phyloP scores from a whole-genome alignment of 208 protist genomes.

The Acanthamoeba triangularis region DNA sequence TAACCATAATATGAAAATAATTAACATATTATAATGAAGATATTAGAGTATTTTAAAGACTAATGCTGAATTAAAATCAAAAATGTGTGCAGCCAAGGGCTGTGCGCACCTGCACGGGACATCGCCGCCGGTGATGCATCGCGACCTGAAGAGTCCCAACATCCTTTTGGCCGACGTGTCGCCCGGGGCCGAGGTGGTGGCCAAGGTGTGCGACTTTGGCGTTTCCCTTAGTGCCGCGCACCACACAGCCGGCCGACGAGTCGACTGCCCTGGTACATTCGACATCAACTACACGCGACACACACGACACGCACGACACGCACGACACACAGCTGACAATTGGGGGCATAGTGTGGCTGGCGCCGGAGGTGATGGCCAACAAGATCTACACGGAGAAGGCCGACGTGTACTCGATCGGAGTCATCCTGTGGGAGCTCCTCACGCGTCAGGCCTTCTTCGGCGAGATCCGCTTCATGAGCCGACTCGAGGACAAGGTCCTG shows the following conservation, averaged over 20 bases:
- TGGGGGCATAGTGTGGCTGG: too few species aligned
- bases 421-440: slow-evolving; percentile 60
- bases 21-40: too few species aligned
- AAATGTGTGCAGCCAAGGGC: too few species aligned
- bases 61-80: too few species aligned
- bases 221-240: slow-evolving; percentile 31
- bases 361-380: background rate
- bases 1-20: too few species aligned
- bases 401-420: background rate
- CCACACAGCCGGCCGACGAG: background rate
- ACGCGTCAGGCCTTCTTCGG: background rate
- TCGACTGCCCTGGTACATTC: slow-evolving; percentile 58
- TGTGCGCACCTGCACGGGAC: slow-evolving; percentile 35
- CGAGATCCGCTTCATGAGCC: slow-evolving; percentile 61
- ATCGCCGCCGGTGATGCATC: slow-evolving; percentile 61
- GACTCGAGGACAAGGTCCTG: background rate
- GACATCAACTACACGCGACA: too few species aligned
- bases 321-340: too few species aligned
- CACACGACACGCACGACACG: too few species aligned
- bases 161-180: slow-evolving; percentile 42
- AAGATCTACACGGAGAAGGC: slow-evolving; percentile 50
- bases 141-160: slow-evolving; percentile 75
- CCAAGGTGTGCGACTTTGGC: slow-evolving; percentile 70
- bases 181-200: background rate
- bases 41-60: too few species aligned